Evolutionary conservation across 2,329 filamentous ascomycete genomes (phyloP).

Genomic region (Talaromyces sp.): DNA sequence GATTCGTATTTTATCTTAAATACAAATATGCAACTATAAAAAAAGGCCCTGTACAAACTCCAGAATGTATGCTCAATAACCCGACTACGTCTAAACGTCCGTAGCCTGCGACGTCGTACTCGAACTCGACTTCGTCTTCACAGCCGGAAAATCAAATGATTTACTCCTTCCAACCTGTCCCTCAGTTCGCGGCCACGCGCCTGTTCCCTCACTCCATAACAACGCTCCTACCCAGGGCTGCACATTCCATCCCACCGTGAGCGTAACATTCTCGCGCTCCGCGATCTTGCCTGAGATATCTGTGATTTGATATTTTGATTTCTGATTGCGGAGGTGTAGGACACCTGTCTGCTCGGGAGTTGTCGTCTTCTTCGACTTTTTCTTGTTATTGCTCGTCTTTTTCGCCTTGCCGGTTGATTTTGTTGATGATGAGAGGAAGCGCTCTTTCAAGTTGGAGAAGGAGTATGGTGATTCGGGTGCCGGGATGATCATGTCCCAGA

Average conservation of each 20-base stretch:
- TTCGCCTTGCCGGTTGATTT: conserved; percentile 2
- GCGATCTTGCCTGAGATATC: conserved; percentile 79
- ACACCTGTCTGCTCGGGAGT: conserved; percentile 52
- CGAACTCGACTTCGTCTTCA: conserved; percentile 24
- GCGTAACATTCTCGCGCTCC: conserved; percentile 66
- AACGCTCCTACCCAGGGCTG: conserved; percentile 93
- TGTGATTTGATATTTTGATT: conserved; percentile 95
- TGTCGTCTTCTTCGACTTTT: conserved; percentile 16
- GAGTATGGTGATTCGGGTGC: conserved; percentile 50
- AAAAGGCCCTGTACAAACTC: not conserved
- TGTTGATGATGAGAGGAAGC: conserved; percentile 29
- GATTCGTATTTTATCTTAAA: not conserved
- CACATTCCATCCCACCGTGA: conserved; percentile 90
- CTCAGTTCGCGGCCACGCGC: conserved; percentile 50
- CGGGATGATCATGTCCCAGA: conserved; percentile 95
- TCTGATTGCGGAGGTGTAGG: conserved; percentile 75
- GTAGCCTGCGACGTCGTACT: conserved; percentile 6
- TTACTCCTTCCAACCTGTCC: conserved; percentile 51
- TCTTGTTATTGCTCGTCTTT: conserved; percentile 7
- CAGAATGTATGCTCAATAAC: not conserved
- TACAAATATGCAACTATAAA: not conserved
- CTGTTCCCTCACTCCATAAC: conserved; percentile 67
- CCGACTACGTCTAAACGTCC: not conserved
- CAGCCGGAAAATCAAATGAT: conserved; percentile 54
- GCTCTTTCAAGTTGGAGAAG: conserved; percentile 36